Evolutionary conservation across 352 stramenopile genomes (phyloP).

Genomic region (Phytophthora crassamura): DNA sequence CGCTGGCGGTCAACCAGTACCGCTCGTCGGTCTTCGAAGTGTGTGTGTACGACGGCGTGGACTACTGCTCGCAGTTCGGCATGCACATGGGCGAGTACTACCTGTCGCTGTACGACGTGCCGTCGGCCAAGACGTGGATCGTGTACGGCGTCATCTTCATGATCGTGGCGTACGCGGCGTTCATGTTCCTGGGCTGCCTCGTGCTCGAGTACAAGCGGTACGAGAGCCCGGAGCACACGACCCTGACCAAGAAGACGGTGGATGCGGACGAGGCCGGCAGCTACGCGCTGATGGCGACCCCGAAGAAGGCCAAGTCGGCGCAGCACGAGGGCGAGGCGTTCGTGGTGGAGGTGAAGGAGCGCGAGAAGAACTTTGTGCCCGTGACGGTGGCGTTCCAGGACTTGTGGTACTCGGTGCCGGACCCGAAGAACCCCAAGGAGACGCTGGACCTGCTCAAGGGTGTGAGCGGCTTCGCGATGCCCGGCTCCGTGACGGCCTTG

Average conservation of each 20-base stretch:
- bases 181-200: constrained; percentile 50
- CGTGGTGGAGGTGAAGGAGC: constrained; percentile 26
- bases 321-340: constrained; percentile 16
- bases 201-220: constrained; percentile 29
- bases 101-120: constrained; percentile 40
- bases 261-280: constrained; percentile 18
- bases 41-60: constrained; percentile 44
- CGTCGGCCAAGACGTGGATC: constrained; percentile 39
- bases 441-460: constrained; percentile 72
- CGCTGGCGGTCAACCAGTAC: constrained; percentile 44
- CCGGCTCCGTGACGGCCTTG: constrained; percentile 82
- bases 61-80: constrained; percentile 45
- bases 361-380: constrained; percentile 46
- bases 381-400: constrained; percentile 52
- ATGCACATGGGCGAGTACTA: constrained; percentile 54
- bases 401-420: constrained; percentile 54
- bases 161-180: constrained; percentile 45
- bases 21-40: constrained; percentile 34
- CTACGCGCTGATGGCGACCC: constrained; percentile 27
- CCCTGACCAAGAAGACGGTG: constrained; percentile 26
- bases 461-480: constrained; percentile 48
- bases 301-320: constrained; percentile 25
- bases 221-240: constrained; percentile 33
- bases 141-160: constrained; percentile 43
- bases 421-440: constrained; percentile 48